A percentile compares a stretch with the other conserved stretches of the same genome.
These are phyloP conservation scores for Annulohypoxylon bovei DNA, from an alignment of 495 filamentous ascomycete genomes.

Conservation along the genomic window DNA sequence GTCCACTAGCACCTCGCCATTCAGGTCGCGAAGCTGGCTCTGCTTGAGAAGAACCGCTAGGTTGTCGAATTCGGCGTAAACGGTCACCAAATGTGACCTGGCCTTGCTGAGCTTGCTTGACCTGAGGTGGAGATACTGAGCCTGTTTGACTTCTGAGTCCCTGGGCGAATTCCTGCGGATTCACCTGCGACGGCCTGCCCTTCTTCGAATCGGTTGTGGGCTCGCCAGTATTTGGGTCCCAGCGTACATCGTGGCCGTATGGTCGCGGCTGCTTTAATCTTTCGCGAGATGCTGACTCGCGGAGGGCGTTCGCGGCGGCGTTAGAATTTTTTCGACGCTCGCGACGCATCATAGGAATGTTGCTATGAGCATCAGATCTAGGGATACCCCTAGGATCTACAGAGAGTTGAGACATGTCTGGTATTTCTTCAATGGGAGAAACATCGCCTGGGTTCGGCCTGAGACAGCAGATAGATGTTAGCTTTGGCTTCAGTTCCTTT, in stretches of 20 bases:
- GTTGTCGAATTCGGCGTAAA: constrained; percentile 52
- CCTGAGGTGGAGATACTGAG: constrained; percentile 38
- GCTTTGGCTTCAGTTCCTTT: constrained; percentile 17
- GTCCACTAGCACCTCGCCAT: constrained; percentile 65
- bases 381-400: constrained; percentile 32
- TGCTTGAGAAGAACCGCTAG: constrained; percentile 44
- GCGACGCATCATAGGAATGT: constrained; percentile 62
- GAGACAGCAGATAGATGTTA: constrained; percentile 36
- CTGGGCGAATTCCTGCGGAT: constrained; percentile 56
- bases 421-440: constrained; percentile 63
- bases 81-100: constrained; percentile 55
- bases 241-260: constrained; percentile 49
- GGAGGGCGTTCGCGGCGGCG: constrained; percentile 44
- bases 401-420: constrained; percentile 47
- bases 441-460: constrained; percentile 54
- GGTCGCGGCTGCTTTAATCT: constrained; percentile 41
- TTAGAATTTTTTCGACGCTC: constrained; percentile 57
- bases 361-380: constrained; percentile 46
- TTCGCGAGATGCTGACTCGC: constrained; percentile 48
- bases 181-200: constrained; percentile 58
- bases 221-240: constrained; percentile 63
- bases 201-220: constrained; percentile 54
- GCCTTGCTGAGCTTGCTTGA: constrained; percentile 30
- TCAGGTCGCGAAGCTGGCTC: constrained; percentile 55
- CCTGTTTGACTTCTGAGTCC: constrained; percentile 47